A percentile compares a stretch with the other conserved stretches of the same genome.
phyloP scores from a whole-genome alignment of 2,329 filamentous ascomycete genomes.

The Grosmannia huntii region DNA sequence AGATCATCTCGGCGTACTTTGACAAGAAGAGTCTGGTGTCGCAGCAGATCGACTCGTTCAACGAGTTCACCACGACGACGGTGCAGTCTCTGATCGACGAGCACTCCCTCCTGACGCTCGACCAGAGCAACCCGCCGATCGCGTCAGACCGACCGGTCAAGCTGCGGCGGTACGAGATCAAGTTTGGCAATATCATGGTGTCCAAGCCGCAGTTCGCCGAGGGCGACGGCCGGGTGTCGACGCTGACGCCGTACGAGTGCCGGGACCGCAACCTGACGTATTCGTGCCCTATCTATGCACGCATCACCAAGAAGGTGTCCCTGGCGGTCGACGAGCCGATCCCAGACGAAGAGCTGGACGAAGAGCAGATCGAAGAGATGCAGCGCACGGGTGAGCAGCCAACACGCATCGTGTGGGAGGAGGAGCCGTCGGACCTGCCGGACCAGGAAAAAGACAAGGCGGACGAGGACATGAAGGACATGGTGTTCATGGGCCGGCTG shows the following conservation, averaged over 20 bases:
- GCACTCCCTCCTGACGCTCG: slow-evolving; percentile 81
- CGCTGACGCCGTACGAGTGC: slow-evolving; percentile 86
- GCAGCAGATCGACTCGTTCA: slow-evolving; percentile 95
- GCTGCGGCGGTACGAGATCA: slow-evolving; percentile 86
- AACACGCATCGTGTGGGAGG: slow-evolving; percentile 47
- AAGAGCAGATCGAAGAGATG: slow-evolving; percentile 45
- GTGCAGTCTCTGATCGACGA: slow-evolving; percentile 94
- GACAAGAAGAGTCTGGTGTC: slow-evolving; percentile 91
- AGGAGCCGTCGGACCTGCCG: slow-evolving; percentile 40
- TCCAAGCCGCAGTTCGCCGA: slow-evolving; percentile 86
- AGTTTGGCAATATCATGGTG: slow-evolving; percentile 81
- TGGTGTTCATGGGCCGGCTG: slow-evolving; percentile 87
- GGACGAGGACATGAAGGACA: slow-evolving; percentile 49
- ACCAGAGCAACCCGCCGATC: slow-evolving; percentile 73
- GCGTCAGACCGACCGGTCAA: slow-evolving; percentile 68
- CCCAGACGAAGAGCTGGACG: slow-evolving; percentile 54
- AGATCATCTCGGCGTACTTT: slow-evolving; percentile 94
- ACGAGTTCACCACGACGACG: slow-evolving; percentile 88
- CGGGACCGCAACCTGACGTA: slow-evolving; percentile 94
- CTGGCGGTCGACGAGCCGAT: slow-evolving; percentile 67
- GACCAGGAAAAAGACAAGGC: slow-evolving; percentile 38
- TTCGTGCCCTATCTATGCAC: slow-evolving; percentile 78
- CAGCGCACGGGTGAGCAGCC: slow-evolving; percentile 42
- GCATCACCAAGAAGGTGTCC: slow-evolving; percentile 74
- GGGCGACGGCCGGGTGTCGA: slow-evolving; percentile 75